phyloP scores from a whole-genome alignment of 306 rosid species.

The Dicorynia guianensis region DNA sequence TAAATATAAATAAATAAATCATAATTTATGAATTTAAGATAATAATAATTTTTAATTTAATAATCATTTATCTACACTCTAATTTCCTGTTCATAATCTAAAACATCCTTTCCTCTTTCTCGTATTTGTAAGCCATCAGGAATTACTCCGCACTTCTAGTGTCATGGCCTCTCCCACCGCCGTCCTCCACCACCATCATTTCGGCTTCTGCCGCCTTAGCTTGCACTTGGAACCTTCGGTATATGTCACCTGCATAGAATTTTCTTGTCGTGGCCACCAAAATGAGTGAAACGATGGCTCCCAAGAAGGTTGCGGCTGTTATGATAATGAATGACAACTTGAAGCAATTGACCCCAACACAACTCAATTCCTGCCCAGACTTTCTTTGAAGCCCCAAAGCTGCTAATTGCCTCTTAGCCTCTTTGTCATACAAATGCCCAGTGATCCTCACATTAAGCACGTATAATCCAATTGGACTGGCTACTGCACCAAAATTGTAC shows the following conservation, averaged over 20 bases:
- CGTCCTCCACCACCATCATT: slow-evolving; percentile 13
- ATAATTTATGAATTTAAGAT: too few relatives aligned
- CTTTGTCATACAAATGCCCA: slow-evolving; percentile 57
- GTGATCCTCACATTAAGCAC: slow-evolving; percentile 50
- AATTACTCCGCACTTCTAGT: slow-evolving; percentile 2
- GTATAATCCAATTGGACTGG: slow-evolving; percentile 68
- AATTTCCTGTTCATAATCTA: too few relatives aligned
- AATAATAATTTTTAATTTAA: too few relatives aligned
- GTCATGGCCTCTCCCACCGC: not conserved
- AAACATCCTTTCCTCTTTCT: not conserved
- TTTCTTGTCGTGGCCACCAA: slow-evolving; percentile 58
- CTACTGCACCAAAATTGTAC: slow-evolving; percentile 74
- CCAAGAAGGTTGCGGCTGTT: slow-evolving; percentile 45
- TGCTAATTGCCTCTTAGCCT: slow-evolving; percentile 44
- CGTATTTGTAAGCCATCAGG: not conserved
- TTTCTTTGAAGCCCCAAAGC: slow-evolving; percentile 25
- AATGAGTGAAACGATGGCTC: slow-evolving; percentile 47
- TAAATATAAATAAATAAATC: too few relatives aligned
- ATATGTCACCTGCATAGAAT: slow-evolving; percentile 54
- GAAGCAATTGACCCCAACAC: slow-evolving; percentile 50
- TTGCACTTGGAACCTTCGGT: slow-evolving; percentile 43
- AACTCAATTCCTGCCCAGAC: slow-evolving; percentile 41
- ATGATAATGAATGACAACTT: slow-evolving; percentile 52
- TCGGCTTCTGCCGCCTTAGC: not conserved
- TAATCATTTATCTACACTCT: too few relatives aligned